Conservation (phyloP, 768 basidiomycete species). For the Leccinum barrowsii region DNA sequence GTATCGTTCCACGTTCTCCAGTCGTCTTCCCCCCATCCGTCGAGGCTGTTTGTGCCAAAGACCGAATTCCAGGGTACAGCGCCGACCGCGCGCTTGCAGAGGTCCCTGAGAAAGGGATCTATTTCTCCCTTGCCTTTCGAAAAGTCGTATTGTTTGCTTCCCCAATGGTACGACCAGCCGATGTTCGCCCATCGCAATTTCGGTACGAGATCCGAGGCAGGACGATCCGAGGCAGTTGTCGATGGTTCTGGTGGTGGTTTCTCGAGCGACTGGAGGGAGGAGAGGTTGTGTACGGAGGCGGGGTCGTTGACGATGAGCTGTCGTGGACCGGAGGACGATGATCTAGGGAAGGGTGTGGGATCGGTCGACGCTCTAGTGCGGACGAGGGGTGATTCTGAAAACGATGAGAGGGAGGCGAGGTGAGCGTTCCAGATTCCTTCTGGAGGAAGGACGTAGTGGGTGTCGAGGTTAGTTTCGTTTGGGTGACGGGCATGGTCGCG, state of each 20-base stretch:
- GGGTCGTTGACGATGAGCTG: conserved; percentile 71
- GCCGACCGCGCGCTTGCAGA: conserved; percentile 63
- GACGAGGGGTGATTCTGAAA: conserved; percentile 37
- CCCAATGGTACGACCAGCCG: conserved; percentile 97
- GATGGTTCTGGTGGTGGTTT: conserved; percentile 69
- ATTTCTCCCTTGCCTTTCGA: conserved; percentile 63
- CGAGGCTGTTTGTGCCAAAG: conserved; percentile 37
- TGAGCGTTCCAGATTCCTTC: conserved; percentile 76
- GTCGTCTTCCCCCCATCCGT: conserved; percentile 53
- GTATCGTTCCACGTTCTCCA: conserved; percentile 75
- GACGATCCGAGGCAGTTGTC: conserved; percentile 45
- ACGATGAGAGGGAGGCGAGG: conserved; percentile 32
- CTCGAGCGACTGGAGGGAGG: conserved; percentile 47
- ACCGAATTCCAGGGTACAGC: conserved; percentile 69
- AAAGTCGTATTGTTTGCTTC: conserved; percentile 92
- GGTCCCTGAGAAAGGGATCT: conserved; percentile 46
- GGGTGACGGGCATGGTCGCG: conserved; percentile 69
- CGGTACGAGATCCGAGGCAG: conserved; percentile 54
- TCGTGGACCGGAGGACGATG: conserved; percentile 48
- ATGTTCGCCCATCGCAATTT: conserved; percentile 96
- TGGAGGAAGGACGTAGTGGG: conserved; percentile 75
- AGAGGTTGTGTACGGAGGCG: conserved; percentile 54
- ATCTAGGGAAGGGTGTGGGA: neutral
- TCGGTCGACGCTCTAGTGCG: conserved; percentile 36
- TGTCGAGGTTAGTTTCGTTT: conserved; percentile 87